phyloP scores from a whole-genome alignment of 768 basidiomycete species.

The Podaxis sp. region DNA sequence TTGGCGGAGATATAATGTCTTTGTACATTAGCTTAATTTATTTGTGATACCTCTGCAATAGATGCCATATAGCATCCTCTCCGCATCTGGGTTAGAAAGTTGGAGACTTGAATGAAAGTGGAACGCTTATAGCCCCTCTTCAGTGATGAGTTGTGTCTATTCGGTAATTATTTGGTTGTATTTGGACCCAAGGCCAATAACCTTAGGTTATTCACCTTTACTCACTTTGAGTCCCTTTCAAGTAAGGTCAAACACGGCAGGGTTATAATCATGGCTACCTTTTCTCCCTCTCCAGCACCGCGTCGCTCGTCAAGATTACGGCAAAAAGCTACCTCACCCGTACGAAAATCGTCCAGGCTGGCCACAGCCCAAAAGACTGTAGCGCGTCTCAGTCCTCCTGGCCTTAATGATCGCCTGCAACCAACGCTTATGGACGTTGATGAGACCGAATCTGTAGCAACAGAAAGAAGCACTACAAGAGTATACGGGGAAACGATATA shows the following conservation, averaged over 20 bases:
- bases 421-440: conserved; percentile 62
- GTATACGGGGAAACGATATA: conserved; percentile 46
- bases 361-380: conserved; percentile 20
- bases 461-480: conserved; percentile 35
- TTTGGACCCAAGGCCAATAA: background rate
- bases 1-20: conserved; percentile 2
- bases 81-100: background rate
- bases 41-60: background rate
- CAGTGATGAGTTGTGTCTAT: too few species aligned
- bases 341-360: conserved; percentile 11
- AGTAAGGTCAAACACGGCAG: background rate
- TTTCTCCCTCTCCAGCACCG: conserved; percentile 58
- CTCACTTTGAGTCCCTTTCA: background rate
- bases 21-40: conserved; percentile 14
- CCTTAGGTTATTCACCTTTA: background rate
- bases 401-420: conserved; percentile 32
- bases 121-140: too few species aligned
- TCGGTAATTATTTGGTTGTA: conserved; percentile 6
- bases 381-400: conserved; percentile 41
- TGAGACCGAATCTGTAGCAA: conserved; percentile 39
- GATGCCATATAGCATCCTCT: background rate
- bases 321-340: conserved; percentile 22
- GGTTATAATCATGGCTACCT: conserved; percentile 48
- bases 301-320: conserved; percentile 45
- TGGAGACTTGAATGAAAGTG: too few species aligned